Base-by-base conservation (phyloP, 2,329 filamentous ascomycete genomes). In the Phyllosticta citribraziliensis region DNA sequence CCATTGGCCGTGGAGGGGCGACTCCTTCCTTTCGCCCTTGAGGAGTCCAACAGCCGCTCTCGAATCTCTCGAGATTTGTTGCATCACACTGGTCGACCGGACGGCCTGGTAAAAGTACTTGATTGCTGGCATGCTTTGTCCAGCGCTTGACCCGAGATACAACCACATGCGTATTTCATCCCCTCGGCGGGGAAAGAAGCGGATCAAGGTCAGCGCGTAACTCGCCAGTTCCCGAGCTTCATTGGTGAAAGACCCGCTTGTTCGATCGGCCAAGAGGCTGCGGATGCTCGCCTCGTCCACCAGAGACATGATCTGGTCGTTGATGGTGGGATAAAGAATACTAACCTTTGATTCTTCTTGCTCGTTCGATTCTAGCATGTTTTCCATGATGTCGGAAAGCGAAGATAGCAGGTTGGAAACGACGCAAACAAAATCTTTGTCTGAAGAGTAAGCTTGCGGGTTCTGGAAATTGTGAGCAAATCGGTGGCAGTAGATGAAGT, bases 151-250 rank as follows among this genome's bases (percentile, higher is more conserved):
- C 0, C 91, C 89, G 51, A 94, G 80, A 69, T 94, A 97, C 0
- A 97, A 79, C 76, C 91, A 93, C 90, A 97, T 96, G 22, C 92
- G 87, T 63, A 97, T 95, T 63, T 97, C 91, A 69, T 97, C 92
- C 3, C 86, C 87, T 63, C 85, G 82, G 6, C 81, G 78, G 9
- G 93, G 91, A 66, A 97, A 97, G 67, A 91, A 92, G 62, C 89
- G 84, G 3, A 97, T 78, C 2, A 99, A 77, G 0, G 89, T 92
- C 50, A 97, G 79, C 2, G 91, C 90, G 70, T 96, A 97, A 27
- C 88, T 90, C 12, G 93, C 91, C 50, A 96, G 78, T 12, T 90
- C 77, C 66, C 87, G 88, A 2, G 89, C 87, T 69, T 88, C 84
- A n/a, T 57, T 52, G 20, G 52, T 55, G 12, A 57, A 19, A 12